Conservation (phyloP, 2,329 filamentous ascomycete genomes). For the Aspergillus pseudonomiae region DNA sequence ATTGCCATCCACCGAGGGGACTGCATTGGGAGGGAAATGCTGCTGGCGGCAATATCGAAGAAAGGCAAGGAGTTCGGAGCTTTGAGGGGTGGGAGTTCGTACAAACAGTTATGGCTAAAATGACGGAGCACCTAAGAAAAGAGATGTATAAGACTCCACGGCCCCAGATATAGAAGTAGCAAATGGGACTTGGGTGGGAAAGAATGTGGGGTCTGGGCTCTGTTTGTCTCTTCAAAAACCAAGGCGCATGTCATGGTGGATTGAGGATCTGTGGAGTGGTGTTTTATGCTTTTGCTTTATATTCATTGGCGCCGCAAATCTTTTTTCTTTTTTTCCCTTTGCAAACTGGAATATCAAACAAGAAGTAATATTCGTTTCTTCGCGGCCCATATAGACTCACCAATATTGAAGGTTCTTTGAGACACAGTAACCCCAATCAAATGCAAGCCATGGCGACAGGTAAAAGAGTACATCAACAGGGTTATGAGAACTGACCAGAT, state of each 20-base stretch:
- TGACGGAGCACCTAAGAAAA: conserved; percentile 47
- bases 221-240: background rate
- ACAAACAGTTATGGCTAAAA: conserved; percentile 51
- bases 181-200: conserved; percentile 11
- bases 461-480: conserved; percentile 4
- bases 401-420: conserved; percentile 1
- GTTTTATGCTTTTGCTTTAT: background rate
- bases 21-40: conserved; percentile 15
- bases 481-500: conserved; percentile 44
- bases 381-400: conserved; percentile 6
- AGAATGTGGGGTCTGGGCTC: background rate
- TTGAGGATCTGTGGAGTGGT: background rate
- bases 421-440: conserved; percentile 13
- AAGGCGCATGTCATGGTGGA: background rate
- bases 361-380: background rate
- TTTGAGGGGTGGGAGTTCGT: conserved; percentile 26
- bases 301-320: background rate
- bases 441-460: conserved; percentile 5
- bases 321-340: background rate
- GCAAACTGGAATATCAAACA: background rate
- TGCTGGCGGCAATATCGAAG: conserved; percentile 13
- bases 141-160: conserved; percentile 36
- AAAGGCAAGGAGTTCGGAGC: conserved; percentile 9
- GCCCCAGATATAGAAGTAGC: conserved; percentile 12
- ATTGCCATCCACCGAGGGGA: background rate